These are phyloP conservation scores for Rhynchospora tenuis DNA, from an alignment of 176 grass and related monocot genomes.

Conservation along the genomic window DNA sequence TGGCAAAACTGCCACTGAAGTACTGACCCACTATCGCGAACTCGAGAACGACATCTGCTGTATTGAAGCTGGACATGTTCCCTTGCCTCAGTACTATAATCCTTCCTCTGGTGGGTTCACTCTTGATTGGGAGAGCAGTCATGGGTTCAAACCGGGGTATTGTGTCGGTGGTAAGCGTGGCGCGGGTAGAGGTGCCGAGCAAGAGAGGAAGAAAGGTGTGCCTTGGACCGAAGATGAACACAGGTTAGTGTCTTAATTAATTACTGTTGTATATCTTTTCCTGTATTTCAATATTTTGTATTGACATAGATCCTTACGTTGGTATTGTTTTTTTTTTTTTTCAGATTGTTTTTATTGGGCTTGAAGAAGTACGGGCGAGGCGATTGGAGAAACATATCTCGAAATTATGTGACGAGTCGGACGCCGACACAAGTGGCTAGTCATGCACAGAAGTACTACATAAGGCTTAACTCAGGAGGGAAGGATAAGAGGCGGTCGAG, in stretches of 20 bases:
- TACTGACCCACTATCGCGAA: conserved; percentile 51
- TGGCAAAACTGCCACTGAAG: conserved; percentile 44
- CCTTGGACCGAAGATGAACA: conserved; percentile 98
- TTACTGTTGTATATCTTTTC: background rate
- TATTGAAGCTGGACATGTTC: conserved; percentile 75
- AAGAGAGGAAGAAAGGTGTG: conserved; percentile 97
- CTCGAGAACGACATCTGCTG: conserved; percentile 73
- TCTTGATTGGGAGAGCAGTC: conserved; percentile 52
- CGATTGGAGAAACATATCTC: conserved; percentile 98
- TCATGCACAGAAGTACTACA: conserved; percentile 99
- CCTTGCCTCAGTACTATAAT: conserved; percentile 50
- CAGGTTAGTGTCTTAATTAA: conserved; percentile 50
- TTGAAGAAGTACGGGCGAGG: conserved; percentile 86
- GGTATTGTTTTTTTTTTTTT: background rate
- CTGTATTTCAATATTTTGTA: background rate
- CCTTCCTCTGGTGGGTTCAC: conserved; percentile 40
- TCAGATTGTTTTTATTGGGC: conserved; percentile 77
- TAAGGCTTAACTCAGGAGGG: conserved; percentile 85
- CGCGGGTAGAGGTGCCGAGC: conserved; percentile 37
- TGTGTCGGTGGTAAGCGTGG: conserved; percentile 50
- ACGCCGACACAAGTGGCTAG: conserved; percentile 97
- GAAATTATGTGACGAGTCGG: conserved; percentile 83
- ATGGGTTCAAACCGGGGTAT: conserved; percentile 63
- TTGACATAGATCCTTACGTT: background rate
- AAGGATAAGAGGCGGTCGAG: conserved; percentile 98